phyloP scores from a whole-genome alignment of 2,329 filamentous ascomycete genomes.

The Lecanosticta acicola region DNA sequence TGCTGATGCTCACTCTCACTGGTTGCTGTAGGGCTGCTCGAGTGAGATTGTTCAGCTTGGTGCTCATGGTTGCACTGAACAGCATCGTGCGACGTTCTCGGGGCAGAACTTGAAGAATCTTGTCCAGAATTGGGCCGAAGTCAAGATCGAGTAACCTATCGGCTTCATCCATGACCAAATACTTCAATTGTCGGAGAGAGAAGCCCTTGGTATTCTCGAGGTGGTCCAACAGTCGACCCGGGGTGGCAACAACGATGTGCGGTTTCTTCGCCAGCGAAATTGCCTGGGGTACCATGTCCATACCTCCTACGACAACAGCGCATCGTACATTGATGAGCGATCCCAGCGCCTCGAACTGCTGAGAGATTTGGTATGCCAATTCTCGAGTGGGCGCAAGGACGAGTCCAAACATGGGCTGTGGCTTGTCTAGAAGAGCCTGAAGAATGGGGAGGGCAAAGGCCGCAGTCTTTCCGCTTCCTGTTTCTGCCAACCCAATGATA shows the following conservation, averaged over 20 bases:
- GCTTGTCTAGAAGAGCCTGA: conserved; percentile 82
- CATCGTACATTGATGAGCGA: conserved; percentile 81
- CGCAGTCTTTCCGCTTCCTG: conserved; percentile 91
- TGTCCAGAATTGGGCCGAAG: conserved; percentile 87
- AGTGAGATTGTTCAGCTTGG: conserved; percentile 87
- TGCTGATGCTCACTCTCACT: conserved; percentile 72
- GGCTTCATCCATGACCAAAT: conserved; percentile 91
- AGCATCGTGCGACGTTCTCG: conserved; percentile 73
- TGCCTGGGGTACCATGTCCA: conserved; percentile 90
- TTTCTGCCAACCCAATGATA: conserved; percentile 90
- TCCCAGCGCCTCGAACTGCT: conserved; percentile 82
- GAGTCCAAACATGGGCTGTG: conserved; percentile 78
- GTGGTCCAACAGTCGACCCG: conserved; percentile 83
- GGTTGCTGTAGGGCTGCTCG: conserved; percentile 83
- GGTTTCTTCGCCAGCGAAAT: conserved; percentile 94
- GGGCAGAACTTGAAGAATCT: conserved; percentile 84
- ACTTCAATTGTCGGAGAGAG: conserved; percentile 72
- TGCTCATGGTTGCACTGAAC: conserved; percentile 91
- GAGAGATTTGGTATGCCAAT: conserved; percentile 82
- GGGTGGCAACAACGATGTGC: conserved; percentile 88
- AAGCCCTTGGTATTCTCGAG: conserved; percentile 97
- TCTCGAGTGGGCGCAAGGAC: conserved; percentile 90
- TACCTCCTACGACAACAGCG: conserved; percentile 74
- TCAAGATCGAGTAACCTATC: conserved; percentile 89
- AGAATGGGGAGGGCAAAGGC: conserved; percentile 92